Percentiles rank a stretch among this genome's conserved stretches.
phyloP scores from a whole-genome alignment of 177 flowering plant genomes.

The Vitis hybrid region DNA sequence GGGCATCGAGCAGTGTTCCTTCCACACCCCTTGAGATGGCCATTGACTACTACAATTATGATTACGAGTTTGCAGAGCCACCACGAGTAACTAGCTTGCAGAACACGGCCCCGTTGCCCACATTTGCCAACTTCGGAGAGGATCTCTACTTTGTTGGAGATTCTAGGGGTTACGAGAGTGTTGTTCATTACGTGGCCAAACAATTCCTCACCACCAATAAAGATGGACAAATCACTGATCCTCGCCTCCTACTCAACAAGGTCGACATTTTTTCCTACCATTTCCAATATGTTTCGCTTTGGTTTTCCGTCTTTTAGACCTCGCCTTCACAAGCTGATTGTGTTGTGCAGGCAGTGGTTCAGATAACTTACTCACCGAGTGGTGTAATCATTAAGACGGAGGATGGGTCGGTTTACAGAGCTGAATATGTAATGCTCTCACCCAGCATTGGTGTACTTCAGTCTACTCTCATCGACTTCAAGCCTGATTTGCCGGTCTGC shows the following conservation, averaged over 20 bases:
- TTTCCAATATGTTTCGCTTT: too few species aligned
- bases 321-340: too few species aligned
- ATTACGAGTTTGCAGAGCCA: slow-evolving; percentile 44
- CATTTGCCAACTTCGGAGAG: slow-evolving; percentile 35
- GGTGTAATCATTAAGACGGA: slow-evolving; percentile 47
- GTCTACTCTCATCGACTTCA: slow-evolving; percentile 42
- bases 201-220: slow-evolving; percentile 27
- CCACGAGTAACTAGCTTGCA: slow-evolving; percentile 42
- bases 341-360: slow-evolving; percentile 30
- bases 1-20: slow-evolving; percentile 29
- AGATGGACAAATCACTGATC: slow-evolving; percentile 25
- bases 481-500: slow-evolving; percentile 40
- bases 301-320: too few species aligned
- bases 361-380: slow-evolving; percentile 29
- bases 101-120: slow-evolving; percentile 38
- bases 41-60: slow-evolving; percentile 36
- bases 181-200: slow-evolving; percentile 33
- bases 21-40: slow-evolving; percentile 43
- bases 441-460: slow-evolving; percentile 55
- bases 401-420: slow-evolving; percentile 41
- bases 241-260: slow-evolving; percentile 41
- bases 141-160: slow-evolving; percentile 41
- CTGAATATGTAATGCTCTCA: slow-evolving; percentile 36
- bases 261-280: slow-evolving; percentile 8
- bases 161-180: slow-evolving; percentile 37